Evolutionary conservation across 768 basidiomycete species (phyloP).

Genomic region (Gloeopeniophorella convolvens): DNA sequence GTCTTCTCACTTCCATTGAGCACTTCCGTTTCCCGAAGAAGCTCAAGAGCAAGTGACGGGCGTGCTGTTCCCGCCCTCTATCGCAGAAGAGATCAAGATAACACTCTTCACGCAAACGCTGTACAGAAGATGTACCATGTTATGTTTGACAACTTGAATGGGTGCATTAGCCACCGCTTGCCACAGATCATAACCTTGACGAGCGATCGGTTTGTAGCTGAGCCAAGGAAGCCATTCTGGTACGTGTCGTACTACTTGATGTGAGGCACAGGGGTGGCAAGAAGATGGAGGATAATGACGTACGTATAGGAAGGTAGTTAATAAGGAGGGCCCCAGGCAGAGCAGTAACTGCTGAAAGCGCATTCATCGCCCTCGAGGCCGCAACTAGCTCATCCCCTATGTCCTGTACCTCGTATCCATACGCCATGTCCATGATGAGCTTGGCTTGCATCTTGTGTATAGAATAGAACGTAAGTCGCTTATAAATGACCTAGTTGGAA

Average conservation of each 20-base stretch:
- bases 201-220: slow-evolving; percentile 6
- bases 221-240: slow-evolving; percentile 11
- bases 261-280: too few species aligned
- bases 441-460: slow-evolving; percentile 1
- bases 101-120: too few species aligned
- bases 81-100: neutral
- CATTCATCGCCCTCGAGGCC: neutral
- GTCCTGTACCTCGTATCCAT: slow-evolving; percentile 5
- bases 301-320: neutral
- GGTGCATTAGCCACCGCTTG: neutral
- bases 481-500: neutral
- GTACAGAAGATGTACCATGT: neutral
- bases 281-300: neutral
- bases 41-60: slow-evolving; percentile 2
- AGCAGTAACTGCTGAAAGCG: neutral
- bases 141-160: neutral
- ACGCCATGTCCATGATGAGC: slow-evolving; percentile 4
- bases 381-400: neutral
- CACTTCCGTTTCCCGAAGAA: slow-evolving; percentile 1
- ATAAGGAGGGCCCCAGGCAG: slow-evolving; percentile 5
- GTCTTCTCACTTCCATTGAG: neutral
- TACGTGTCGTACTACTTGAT: too few species aligned
- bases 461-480: neutral
- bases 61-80: slow-evolving; percentile 4
- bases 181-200: neutral